phyloP scores from a whole-genome alignment of 2,329 filamentous ascomycete species.

The Leptodontidium sp. region DNA sequence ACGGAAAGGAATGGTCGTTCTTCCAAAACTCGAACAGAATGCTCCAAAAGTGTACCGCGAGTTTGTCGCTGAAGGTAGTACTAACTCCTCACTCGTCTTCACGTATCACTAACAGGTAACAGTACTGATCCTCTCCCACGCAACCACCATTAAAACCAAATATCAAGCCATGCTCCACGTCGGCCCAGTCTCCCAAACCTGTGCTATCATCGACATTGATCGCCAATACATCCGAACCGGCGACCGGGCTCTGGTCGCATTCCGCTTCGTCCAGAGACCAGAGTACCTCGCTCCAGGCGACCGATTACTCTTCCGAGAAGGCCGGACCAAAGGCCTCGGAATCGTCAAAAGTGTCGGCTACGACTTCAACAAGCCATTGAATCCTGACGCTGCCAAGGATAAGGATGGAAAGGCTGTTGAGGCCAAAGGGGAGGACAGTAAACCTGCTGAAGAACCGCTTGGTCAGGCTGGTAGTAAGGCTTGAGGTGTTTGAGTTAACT shows the following conservation, averaged over 20 bases:
- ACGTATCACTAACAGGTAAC: conserved; percentile 15
- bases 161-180: conserved; percentile 99
- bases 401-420: conserved; percentile 23
- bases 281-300: conserved; percentile 93
- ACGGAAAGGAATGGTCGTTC: conserved; percentile 95
- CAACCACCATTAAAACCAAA: conserved; percentile 94
- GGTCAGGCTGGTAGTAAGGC: conserved; percentile 7
- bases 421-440: conserved; percentile 17
- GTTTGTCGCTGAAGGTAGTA: conserved; percentile 79
- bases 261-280: conserved; percentile 91
- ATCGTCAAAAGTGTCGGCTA: conserved; percentile 95
- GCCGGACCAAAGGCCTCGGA: conserved; percentile 91
- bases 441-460: conserved; percentile 16
- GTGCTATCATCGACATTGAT: conserved; percentile 96
- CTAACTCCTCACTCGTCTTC: background rate
- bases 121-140: conserved; percentile 94
- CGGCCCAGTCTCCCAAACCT: conserved; percentile 93
- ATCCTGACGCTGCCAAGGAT: conserved; percentile 48
- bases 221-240: conserved; percentile 94
- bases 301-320: conserved; percentile 90
- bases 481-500: background rate
- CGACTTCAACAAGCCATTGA: conserved; percentile 66
- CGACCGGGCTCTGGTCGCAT: conserved; percentile 92
- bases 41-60: conserved; percentile 75
- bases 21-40: conserved; percentile 81